Percentiles rank a stretch among this genome's conserved stretches.
These are phyloP conservation scores for Helichrysum umbraculigerum DNA, from an alignment of 129 eudicot genomes.

Conservation along the genomic window DNA sequence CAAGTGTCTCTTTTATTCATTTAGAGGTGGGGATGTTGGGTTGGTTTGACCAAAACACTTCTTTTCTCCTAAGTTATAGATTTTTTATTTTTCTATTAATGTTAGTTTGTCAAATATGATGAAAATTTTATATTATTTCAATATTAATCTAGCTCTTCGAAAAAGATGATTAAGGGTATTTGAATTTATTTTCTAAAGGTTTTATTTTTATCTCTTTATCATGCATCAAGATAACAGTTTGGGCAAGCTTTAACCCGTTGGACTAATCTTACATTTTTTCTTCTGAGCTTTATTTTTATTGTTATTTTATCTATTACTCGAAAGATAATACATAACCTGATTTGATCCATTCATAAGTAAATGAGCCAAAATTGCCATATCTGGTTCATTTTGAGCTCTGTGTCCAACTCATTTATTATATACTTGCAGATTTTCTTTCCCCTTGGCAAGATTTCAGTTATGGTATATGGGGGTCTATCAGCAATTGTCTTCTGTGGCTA, in stretches of 20 bases:
- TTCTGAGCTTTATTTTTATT: background rate
- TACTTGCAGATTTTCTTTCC: constrained; percentile 59
- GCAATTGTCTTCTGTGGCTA: constrained; percentile 71
- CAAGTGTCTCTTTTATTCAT: background rate
- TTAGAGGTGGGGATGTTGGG: background rate
- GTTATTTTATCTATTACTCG: too few relatives aligned
- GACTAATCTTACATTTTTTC: background rate
- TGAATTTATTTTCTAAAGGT: background rate
- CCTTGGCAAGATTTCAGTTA: constrained; percentile 42
- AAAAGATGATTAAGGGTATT: background rate
- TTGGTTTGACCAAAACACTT: background rate
- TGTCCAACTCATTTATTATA: background rate
- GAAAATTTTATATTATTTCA: background rate
- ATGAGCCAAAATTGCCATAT: background rate
- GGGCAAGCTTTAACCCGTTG: background rate
- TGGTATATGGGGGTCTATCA: constrained; percentile 59
- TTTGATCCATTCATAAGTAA: constrained; percentile 1
- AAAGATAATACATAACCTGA: background rate
- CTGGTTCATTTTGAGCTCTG: background rate
- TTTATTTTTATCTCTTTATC: background rate
- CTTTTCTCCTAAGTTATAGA: background rate
- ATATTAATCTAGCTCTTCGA: background rate
- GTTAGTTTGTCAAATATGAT: background rate
- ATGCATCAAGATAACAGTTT: background rate
- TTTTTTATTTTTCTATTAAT: too few relatives aligned